Evolutionary conservation across 164 flowering plant genomes (phyloP).

Genomic region (Cinnamomum micranthum): DNA sequence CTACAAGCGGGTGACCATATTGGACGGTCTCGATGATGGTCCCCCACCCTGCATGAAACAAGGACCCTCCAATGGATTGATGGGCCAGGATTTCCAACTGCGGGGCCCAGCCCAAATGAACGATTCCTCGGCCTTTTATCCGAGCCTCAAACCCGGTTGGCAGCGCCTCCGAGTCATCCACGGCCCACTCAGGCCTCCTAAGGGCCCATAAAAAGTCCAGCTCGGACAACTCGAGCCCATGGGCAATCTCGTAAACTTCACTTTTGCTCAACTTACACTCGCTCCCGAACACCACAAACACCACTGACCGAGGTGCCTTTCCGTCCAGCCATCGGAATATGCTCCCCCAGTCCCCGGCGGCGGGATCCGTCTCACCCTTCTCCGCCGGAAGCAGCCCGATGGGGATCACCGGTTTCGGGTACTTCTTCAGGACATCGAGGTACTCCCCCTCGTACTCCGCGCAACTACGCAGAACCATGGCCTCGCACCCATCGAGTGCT

Average conservation of each 20-base stretch:
- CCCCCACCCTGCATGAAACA: constrained; percentile 68
- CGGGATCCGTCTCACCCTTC: constrained; percentile 3
- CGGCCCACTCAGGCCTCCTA: constrained; percentile 17
- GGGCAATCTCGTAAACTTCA: constrained; percentile 38
- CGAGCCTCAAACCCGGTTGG: constrained; percentile 35
- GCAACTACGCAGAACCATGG: constrained; percentile 39
- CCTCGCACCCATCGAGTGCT: neutral
- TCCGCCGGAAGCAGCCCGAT: constrained; percentile 30
- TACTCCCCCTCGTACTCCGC: constrained; percentile 54
- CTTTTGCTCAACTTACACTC: constrained; percentile 35
- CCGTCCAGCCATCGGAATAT: constrained; percentile 42
- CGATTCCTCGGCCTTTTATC: constrained; percentile 29
- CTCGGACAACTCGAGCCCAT: constrained; percentile 46
- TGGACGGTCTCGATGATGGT: constrained; percentile 37
- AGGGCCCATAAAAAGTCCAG: constrained; percentile 57
- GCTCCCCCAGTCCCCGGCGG: constrained; percentile 21
- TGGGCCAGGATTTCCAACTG: constrained; percentile 51
- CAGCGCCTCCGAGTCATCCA: constrained; percentile 12
- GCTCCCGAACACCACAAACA: constrained; percentile 55
- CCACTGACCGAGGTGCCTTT: constrained; percentile 25
- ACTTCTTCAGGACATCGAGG: constrained; percentile 39
- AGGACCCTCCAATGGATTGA: constrained; percentile 42
- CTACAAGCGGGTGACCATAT: no score
- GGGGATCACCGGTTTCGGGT: constrained; percentile 16
- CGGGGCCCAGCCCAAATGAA: constrained; percentile 47